Conservation (phyloP, 2,329 filamentous ascomycete genomes). For the Fusarium sp. region DNA sequence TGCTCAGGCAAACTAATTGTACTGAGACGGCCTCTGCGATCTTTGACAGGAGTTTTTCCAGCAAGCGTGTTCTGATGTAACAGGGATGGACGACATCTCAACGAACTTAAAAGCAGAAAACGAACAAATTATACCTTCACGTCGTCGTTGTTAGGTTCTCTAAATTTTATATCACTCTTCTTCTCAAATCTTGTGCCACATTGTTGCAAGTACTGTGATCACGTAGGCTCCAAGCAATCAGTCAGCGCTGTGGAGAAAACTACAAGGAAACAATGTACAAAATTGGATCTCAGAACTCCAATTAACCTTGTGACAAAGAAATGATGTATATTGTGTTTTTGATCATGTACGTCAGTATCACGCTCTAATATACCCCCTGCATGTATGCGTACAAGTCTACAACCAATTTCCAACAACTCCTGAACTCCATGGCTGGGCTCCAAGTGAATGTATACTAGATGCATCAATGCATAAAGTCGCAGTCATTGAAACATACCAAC, state of each 20-base stretch:
- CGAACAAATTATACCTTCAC: neutral
- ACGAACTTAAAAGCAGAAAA: conserved; percentile 1
- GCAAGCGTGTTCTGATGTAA: conserved; percentile 27
- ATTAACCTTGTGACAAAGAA: neutral
- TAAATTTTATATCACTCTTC: neutral
- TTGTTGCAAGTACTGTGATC: neutral
- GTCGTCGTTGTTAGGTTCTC: conserved; percentile 1
- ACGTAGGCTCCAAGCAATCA: neutral
- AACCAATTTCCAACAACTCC: neutral
- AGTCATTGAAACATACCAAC: neutral
- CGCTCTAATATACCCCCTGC: neutral
- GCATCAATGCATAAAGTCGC: neutral
- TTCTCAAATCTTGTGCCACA: neutral
- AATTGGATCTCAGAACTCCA: neutral
- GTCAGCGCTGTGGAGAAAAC: neutral
- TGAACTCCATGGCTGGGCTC: neutral
- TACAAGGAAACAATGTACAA: neutral
- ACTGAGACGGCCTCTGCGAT: neutral
- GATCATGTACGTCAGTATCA: neutral
- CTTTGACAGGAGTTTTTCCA: conserved; percentile 3
- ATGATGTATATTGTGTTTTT: neutral
- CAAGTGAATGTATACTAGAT: neutral
- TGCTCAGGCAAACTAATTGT: neutral
- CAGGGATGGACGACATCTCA: conserved; percentile 3
- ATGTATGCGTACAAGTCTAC: neutral